Percentiles rank a stretch among this genome's conserved stretches.
Conservation (phyloP, 257 asterid species). For the Plectranthus barbatus region DNA sequence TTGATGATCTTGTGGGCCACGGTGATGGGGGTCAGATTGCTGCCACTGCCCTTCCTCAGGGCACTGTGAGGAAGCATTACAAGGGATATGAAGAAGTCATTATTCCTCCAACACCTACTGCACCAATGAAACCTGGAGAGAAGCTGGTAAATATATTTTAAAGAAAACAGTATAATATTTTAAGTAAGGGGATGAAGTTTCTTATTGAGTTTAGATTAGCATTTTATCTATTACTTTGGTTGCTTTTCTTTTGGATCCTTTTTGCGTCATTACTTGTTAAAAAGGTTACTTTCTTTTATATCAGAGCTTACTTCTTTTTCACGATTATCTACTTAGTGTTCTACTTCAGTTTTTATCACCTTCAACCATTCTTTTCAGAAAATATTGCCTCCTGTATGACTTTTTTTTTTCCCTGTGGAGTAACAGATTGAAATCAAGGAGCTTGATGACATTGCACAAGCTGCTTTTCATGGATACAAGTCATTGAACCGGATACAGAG, state of each 20-base stretch:
- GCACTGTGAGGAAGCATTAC: slow-evolving; percentile 69
- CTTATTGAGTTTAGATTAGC: slow-evolving; percentile 1
- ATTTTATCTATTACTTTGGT: background rate
- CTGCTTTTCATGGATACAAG: slow-evolving; percentile 97
- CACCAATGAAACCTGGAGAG: slow-evolving; percentile 96
- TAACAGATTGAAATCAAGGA: slow-evolving; percentile 92
- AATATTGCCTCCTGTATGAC: background rate
- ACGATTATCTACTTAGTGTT: background rate
- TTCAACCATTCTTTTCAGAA: background rate
- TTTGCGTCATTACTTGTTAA: slow-evolving; percentile 4
- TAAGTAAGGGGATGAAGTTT: slow-evolving; percentile 5
- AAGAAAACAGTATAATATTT: slow-evolving; percentile 8
- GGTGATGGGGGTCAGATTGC: slow-evolving; percentile 66
- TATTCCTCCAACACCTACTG: slow-evolving; percentile 82
- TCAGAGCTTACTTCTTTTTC: slow-evolving; percentile 1
- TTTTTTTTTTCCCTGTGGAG: background rate
- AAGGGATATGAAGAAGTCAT: slow-evolving; percentile 94
- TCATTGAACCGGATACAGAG: slow-evolving; percentile 94
- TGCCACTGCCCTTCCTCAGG: slow-evolving; percentile 83
- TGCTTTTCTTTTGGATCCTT: background rate
- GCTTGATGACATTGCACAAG: slow-evolving; percentile 89
- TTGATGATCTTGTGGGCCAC: slow-evolving; percentile 81
- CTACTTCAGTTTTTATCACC: background rate
- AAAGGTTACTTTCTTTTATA: background rate
- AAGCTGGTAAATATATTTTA: slow-evolving; percentile 48